These are phyloP conservation scores for Eruca vesicaria DNA, from an alignment of 441 rosid genomes.

Conservation along the genomic window DNA sequence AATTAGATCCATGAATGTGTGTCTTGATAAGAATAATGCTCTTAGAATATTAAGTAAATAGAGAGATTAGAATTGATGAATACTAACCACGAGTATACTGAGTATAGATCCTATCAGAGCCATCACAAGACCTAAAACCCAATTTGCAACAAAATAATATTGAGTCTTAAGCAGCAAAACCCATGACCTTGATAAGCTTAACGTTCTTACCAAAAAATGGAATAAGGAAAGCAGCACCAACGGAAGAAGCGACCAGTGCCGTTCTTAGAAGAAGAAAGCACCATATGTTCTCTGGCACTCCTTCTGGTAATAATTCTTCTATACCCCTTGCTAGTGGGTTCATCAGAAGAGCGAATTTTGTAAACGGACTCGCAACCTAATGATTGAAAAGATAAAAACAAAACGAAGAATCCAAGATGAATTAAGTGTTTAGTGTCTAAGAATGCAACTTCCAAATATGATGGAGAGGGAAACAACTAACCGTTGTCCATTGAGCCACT, in stretches of 20 bases:
- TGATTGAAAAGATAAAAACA: not conserved
- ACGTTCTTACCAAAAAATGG: slow-evolving; percentile 77
- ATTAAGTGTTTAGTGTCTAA: not conserved
- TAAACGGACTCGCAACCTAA: slow-evolving; percentile 82
- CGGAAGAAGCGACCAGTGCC: slow-evolving; percentile 70
- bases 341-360: slow-evolving; percentile 82
- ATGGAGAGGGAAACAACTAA: slow-evolving; percentile 29
- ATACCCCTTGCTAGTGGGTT: slow-evolving; percentile 84
- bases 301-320: slow-evolving; percentile 76
- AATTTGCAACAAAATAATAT: not conserved
- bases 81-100: slow-evolving; percentile 74
- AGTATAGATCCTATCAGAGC: slow-evolving; percentile 83
- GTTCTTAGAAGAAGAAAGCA: slow-evolving; percentile 68
- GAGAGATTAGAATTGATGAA: slow-evolving; percentile 8
- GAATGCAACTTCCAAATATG: not conserved
- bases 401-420: slow-evolving; percentile 33
- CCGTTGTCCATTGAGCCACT: slow-evolving; percentile 85
- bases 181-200: not conserved
- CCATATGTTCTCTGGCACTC: slow-evolving; percentile 50
- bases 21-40: not conserved
- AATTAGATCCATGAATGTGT: slow-evolving; percentile 3
- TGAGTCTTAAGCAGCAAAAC: not conserved
- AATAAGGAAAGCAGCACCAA: slow-evolving; percentile 70
- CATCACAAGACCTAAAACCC: slow-evolving; percentile 67
- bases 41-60: not conserved